These are phyloP conservation scores for Teunomyces tritomae DNA, from an alignment of 805 yeast genomes.

Conservation along the genomic window DNA sequence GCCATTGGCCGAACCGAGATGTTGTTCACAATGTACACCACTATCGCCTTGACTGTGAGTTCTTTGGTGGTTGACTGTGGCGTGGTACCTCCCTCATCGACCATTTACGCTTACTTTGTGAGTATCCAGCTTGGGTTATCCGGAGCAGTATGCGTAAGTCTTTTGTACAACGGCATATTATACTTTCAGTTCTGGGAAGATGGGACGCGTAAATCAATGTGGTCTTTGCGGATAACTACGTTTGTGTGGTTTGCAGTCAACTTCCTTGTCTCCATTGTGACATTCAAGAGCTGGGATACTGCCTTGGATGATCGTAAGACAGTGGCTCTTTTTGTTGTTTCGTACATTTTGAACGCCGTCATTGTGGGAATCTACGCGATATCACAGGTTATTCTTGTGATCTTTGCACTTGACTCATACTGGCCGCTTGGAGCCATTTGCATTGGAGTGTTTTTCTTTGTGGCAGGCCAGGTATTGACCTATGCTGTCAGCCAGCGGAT, in stretches of 20 bases:
- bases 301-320: slow-evolving; percentile 52
- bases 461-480: slow-evolving; percentile 72
- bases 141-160: slow-evolving; percentile 66
- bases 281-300: slow-evolving; percentile 66
- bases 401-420: slow-evolving; percentile 64
- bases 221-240: slow-evolving; percentile 52
- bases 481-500: slow-evolving; percentile 67
- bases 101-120: slow-evolving; percentile 76
- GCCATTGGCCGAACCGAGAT: slow-evolving; percentile 93
- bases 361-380: slow-evolving; percentile 59
- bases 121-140: slow-evolving; percentile 75
- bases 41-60: slow-evolving; percentile 55
- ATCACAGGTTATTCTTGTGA: slow-evolving; percentile 66
- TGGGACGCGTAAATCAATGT: slow-evolving; percentile 69
- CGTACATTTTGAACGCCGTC: slow-evolving; percentile 69
- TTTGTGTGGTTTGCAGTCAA: slow-evolving; percentile 57
- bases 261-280: slow-evolving; percentile 65
- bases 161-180: slow-evolving; percentile 71
- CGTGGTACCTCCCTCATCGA: slow-evolving; percentile 82
- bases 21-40: slow-evolving; percentile 65
- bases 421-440: slow-evolving; percentile 91
- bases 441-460: slow-evolving; percentile 70
- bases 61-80: slow-evolving; percentile 87
- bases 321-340: slow-evolving; percentile 64
- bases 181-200: slow-evolving; percentile 95